A percentile compares a stretch with the other conserved stretches of the same genome.
These are phyloP conservation scores for Penicillium sp. DNA, from an alignment of 2,329 filamentous ascomycete genomes.

Conservation along the genomic window DNA sequence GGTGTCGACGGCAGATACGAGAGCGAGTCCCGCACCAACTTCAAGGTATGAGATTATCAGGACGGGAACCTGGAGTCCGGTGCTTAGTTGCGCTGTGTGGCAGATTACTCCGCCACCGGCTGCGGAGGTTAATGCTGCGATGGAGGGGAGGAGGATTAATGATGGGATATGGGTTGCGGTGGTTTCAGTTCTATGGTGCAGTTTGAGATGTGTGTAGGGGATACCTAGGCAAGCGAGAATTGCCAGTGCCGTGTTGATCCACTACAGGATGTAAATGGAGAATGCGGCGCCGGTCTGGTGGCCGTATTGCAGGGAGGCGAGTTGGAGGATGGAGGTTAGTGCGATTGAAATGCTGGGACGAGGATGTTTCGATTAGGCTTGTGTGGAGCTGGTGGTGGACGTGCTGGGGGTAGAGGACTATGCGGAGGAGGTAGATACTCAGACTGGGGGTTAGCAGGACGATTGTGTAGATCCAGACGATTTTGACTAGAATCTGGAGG, in stretches of 20 bases:
- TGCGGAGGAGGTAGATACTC: conserved; percentile 37
- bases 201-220: conserved; percentile 41
- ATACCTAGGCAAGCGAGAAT: conserved; percentile 37
- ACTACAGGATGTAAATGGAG: conserved; percentile 49
- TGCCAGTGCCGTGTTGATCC: conserved; percentile 41
- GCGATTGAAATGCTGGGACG: conserved; percentile 45
- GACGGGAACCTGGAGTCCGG: conserved; percentile 40
- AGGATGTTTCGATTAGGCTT: conserved; percentile 41
- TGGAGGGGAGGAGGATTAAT: conserved; percentile 42
- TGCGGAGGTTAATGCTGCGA: conserved; percentile 45
- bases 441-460: conserved; percentile 35
- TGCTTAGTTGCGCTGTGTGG: conserved; percentile 28
- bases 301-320: conserved; percentile 55
- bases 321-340: conserved; percentile 38
- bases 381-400: conserved; percentile 34
- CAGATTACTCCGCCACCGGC: conserved; percentile 45
- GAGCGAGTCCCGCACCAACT: conserved; percentile 38
- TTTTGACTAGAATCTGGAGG: conserved; percentile 39
- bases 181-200: too few species aligned
- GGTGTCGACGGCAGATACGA: conserved; percentile 36
- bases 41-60: conserved; percentile 49
- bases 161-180: conserved; percentile 40
- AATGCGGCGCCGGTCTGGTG: conserved; percentile 30
- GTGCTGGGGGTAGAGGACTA: conserved; percentile 35
- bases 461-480: conserved; percentile 47